phyloP scores from a whole-genome alignment of 1,284 basidiomycete genomes.

The Papiliotrema fonsecae region DNA sequence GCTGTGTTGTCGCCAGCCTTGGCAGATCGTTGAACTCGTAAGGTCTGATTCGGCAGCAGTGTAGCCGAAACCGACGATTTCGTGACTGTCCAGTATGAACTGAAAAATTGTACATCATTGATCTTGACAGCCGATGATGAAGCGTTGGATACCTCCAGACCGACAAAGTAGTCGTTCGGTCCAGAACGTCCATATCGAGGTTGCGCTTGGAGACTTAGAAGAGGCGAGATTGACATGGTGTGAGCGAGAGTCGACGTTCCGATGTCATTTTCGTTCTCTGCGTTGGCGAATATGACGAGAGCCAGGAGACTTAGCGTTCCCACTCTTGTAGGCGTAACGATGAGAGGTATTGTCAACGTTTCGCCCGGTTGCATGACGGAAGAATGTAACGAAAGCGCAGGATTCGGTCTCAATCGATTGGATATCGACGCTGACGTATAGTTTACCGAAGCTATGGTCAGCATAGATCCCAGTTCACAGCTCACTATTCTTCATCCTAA shows the following conservation, averaged over 20 bases:
- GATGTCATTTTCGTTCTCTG: slow-evolving; percentile 13
- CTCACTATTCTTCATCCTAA: slow-evolving; percentile 10
- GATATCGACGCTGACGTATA: too few relatives aligned
- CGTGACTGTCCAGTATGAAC: slow-evolving; percentile 15
- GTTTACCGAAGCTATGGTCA: too few relatives aligned
- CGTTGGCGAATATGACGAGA: slow-evolving; percentile 20
- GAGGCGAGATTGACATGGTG: slow-evolving; percentile 16
- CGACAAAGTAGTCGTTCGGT: slow-evolving; percentile 1
- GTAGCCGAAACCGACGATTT: neutral
- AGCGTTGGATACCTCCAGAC: slow-evolving; percentile 2
- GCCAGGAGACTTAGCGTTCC: slow-evolving; percentile 27
- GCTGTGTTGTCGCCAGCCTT: neutral
- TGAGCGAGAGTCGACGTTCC: slow-evolving; percentile 12
- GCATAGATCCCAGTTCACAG: too few relatives aligned
- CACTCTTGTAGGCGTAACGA: slow-evolving; percentile 9
- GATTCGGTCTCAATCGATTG: slow-evolving; percentile 22
- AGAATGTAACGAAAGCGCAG: slow-evolving; percentile 10
- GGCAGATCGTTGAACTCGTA: slow-evolving; percentile 5
- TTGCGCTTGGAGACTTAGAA: slow-evolving; percentile 7
- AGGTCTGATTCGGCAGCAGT: slow-evolving; percentile 31
- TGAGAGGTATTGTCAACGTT: slow-evolving; percentile 18
- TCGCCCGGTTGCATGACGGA: slow-evolving; percentile 23
- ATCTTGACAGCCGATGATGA: slow-evolving; percentile 6
- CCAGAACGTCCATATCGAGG: neutral
- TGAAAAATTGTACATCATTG: slow-evolving; percentile 9